These are phyloP conservation scores for Trichoderma sp. DNA, from an alignment of 2,329 filamentous ascomycete species.

Conservation along the genomic window DNA sequence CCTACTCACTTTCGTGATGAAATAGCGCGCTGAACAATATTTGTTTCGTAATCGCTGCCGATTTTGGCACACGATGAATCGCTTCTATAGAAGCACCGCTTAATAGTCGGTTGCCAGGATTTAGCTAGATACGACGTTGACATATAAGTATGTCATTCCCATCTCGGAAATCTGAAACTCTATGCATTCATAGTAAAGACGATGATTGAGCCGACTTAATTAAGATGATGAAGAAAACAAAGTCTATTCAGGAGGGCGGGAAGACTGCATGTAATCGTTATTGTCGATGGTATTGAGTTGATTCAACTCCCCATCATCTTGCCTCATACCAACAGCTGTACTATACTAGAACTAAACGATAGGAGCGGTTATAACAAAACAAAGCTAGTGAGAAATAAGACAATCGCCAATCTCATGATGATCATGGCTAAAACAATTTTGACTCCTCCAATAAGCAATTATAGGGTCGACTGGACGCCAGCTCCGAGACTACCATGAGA, in stretches of 20 bases:
- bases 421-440: not conserved
- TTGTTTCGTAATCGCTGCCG: not conserved
- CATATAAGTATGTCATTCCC: too few species aligned
- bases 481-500: not conserved
- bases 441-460: not conserved
- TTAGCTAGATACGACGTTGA: too few species aligned
- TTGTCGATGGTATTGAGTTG: not conserved
- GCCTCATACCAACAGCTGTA: not conserved
- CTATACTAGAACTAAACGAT: not conserved
- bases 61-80: not conserved
- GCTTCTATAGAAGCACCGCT: not conserved
- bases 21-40: not conserved
- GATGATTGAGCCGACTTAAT: too few species aligned
- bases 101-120: too few species aligned
- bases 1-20: not conserved
- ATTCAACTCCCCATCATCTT: not conserved
- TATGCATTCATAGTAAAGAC: too few species aligned
- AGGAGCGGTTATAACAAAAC: not conserved
- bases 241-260: too few species aligned
- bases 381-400: not conserved
- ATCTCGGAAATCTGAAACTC: too few species aligned
- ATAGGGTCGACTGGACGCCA: not conserved
- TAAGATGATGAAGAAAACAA: too few species aligned
- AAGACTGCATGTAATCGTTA: not conserved
- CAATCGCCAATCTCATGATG: not conserved